Evolutionary conservation across 495 filamentous ascomycete genomes (phyloP).

Genomic region (Neurospora tetraspora): DNA sequence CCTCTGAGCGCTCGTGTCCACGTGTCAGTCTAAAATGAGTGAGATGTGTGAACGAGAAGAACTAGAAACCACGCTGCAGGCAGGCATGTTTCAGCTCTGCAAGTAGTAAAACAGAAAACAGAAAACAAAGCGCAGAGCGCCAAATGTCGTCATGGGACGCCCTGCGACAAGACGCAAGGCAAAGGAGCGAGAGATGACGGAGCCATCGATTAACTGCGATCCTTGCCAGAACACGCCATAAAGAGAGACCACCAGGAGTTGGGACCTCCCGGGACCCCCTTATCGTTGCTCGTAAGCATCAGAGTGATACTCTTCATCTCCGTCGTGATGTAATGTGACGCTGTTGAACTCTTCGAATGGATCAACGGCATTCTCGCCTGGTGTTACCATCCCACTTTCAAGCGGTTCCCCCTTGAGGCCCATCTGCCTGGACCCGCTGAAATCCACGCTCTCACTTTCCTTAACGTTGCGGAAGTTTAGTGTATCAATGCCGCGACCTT

Average conservation of each 20-base stretch:
- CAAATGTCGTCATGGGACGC: neutral
- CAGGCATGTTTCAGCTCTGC: neutral
- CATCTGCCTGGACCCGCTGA: conserved; percentile 51
- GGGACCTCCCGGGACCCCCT: conserved; percentile 3
- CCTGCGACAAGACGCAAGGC: neutral
- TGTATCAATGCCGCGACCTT: conserved; percentile 85
- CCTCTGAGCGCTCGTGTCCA: neutral
- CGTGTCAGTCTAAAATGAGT: neutral
- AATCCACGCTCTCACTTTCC: conserved; percentile 91
- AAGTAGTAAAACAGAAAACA: neutral
- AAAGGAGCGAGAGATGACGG: neutral
- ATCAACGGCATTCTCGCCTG: conserved; percentile 70
- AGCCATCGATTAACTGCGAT: neutral
- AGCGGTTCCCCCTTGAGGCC: conserved; percentile 66
- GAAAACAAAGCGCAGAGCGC: neutral
- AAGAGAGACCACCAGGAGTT: neutral
- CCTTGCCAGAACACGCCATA: neutral
- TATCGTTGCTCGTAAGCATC: neutral
- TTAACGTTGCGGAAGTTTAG: conserved; percentile 97
- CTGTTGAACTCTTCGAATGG: conserved; percentile 99
- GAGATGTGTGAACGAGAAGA: neutral
- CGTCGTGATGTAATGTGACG: conserved; percentile 95
- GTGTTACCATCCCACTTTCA: conserved; percentile 75
- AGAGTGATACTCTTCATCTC: conserved; percentile 48
- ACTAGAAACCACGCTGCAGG: neutral